Base-by-base conservation (phyloP, 192 early-diverging fungal genomes). In the Linnemannia hyalina region DNA sequence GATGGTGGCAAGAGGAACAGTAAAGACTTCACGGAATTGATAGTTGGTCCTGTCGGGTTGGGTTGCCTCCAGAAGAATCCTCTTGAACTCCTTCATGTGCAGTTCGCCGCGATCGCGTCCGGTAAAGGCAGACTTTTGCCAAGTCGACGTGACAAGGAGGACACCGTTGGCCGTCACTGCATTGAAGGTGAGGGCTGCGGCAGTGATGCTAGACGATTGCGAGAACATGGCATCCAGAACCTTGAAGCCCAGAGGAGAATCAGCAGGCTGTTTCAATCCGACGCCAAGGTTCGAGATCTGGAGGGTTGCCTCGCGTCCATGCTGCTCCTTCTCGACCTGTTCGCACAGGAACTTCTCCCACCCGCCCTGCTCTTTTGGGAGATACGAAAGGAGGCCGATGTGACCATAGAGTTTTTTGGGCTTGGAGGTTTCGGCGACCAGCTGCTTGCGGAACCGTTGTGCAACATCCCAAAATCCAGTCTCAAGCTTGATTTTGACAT, bases 261-360 rank as follows among this genome's bases (percentile, higher is more conserved):
- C 82, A 69, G 74, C 75, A 3, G 68, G 68, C 63, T 65, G 60
- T 32, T 65, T 65, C 60, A 65, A 35, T 65, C 60, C 60, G 11
- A 65, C 23, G 22, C 82, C 82, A 16, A 85, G 18, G 36, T 85
- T 85, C 6, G 82, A 85, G 52, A 85, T 38, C 41, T 44, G 71
- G 9, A 85, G 42, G 29, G 82, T 76, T 10, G 74, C 41, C 18
- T 75, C 26, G 52, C 82, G 77, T 11, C 82, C 82, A 46, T 80
- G 74, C 32, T 85, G 82, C 23, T 79, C 73, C 72, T 85, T 80
- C 22, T 73, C 68, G 32, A 76, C 77, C 32, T 80, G 82, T 1
- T 18, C 55, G 29, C 47, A 4, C 4, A 79, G 18, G 15, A 60
- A 85, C 4, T 79, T 55, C 41, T 85, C 82, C 82, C 82, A 85